phyloP scores from a whole-genome alignment of 2,329 filamentous ascomycete species.

The Claviceps sp. region DNA sequence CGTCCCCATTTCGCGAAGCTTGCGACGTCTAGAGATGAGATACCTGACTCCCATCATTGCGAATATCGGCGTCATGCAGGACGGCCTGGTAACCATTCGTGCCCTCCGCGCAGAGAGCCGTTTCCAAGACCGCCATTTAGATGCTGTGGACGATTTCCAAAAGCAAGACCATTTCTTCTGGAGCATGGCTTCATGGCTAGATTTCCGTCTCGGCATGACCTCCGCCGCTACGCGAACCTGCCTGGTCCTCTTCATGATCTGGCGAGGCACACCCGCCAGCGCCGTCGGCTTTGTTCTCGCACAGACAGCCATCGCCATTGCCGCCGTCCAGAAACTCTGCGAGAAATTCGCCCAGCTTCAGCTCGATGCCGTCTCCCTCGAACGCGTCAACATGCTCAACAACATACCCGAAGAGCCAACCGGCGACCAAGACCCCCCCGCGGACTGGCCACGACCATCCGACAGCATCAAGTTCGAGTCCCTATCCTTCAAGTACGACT shows the following conservation, averaged over 20 bases:
- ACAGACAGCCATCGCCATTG: slow-evolving; percentile 24
- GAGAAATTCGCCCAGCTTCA: slow-evolving; percentile 72
- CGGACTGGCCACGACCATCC: slow-evolving; percentile 60
- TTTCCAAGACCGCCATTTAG: slow-evolving; percentile 69
- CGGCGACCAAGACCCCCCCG: slow-evolving; percentile 55
- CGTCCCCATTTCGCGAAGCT: slow-evolving; percentile 68
- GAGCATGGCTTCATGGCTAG: slow-evolving; percentile 75
- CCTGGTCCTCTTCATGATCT: slow-evolving; percentile 61
- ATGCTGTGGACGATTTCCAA: slow-evolving; percentile 76
- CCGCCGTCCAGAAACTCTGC: slow-evolving; percentile 43
- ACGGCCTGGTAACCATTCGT: slow-evolving; percentile 75
- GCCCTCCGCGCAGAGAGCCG: slow-evolving; percentile 67
- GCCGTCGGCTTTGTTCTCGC: slow-evolving; percentile 74
- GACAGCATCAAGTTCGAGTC: slow-evolving; percentile 65
- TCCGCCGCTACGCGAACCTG: slow-evolving; percentile 62
- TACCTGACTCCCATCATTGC: slow-evolving; percentile 81
- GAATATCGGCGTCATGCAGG: slow-evolving; percentile 78
- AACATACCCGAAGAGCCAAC: slow-evolving; percentile 62
- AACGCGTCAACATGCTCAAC: slow-evolving; percentile 71
- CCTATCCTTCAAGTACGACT: slow-evolving; percentile 68
- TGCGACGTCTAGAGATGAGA: slow-evolving; percentile 77
- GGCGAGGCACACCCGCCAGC: slow-evolving; percentile 61
- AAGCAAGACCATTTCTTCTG: slow-evolving; percentile 96
- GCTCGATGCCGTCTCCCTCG: slow-evolving; percentile 84
- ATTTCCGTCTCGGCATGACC: slow-evolving; percentile 50